phyloP scores from a whole-genome alignment of 2,329 filamentous ascomycete genomes.

The Talaromyces sp. region DNA sequence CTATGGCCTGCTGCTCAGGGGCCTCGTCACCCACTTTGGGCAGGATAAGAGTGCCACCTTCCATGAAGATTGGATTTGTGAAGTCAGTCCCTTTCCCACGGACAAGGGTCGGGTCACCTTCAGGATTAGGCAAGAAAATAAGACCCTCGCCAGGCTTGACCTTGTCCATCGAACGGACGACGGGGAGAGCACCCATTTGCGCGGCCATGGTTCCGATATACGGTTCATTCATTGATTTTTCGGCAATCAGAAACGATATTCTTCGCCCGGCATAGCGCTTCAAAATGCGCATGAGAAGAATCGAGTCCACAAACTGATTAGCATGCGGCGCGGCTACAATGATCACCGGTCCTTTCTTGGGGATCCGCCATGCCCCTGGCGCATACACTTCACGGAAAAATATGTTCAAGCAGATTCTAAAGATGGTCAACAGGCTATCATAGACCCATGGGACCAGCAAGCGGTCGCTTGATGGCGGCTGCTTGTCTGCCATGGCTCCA shows the following conservation, averaged over 20 bases:
- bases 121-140: slow-evolving; percentile 83
- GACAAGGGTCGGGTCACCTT: slow-evolving; percentile 75
- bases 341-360: slow-evolving; percentile 79
- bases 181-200: slow-evolving; percentile 84
- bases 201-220: slow-evolving; percentile 86
- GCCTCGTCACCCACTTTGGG: slow-evolving; percentile 73
- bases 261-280: slow-evolving; percentile 81
- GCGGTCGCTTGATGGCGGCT: slow-evolving; percentile 4
- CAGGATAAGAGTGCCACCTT: slow-evolving; percentile 78
- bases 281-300: slow-evolving; percentile 87
- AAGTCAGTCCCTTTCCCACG: slow-evolving; percentile 80
- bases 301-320: slow-evolving; percentile 95
- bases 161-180: slow-evolving; percentile 82
- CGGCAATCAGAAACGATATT: slow-evolving; percentile 86
- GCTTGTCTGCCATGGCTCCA: slow-evolving; percentile 1
- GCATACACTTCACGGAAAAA: slow-evolving; percentile 98
- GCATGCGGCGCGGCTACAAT: slow-evolving; percentile 96
- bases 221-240: slow-evolving; percentile 83
- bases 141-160: slow-evolving; percentile 73
- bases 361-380: slow-evolving; percentile 89
- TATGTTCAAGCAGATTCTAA: slow-evolving; percentile 73
- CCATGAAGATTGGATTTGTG: slow-evolving; percentile 62
- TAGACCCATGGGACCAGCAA: slow-evolving; percentile 44
- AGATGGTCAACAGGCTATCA: slow-evolving; percentile 44
- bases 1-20: slow-evolving; percentile 75